These are phyloP conservation scores for Phytopythium oedochilum DNA, from an alignment of 352 stramenopile genomes.

Conservation along the genomic window DNA sequence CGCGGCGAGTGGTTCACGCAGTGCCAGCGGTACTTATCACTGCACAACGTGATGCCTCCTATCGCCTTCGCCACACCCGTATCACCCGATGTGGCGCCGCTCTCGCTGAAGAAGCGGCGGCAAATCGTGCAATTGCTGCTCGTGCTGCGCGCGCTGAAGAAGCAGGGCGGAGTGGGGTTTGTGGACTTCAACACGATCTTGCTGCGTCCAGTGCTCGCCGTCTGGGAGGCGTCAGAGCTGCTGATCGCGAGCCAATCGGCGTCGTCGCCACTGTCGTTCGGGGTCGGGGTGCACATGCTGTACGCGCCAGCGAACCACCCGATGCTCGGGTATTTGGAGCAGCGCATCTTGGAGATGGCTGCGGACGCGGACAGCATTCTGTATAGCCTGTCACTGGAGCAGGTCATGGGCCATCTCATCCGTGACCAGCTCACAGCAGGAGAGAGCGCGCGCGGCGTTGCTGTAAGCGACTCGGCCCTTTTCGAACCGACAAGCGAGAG, in stretches of 20 bases:
- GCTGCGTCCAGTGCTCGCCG: slow-evolving; percentile 6
- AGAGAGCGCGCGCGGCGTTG: slow-evolving; percentile 11
- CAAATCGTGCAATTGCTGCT: slow-evolving; percentile 29
- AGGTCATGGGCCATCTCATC: slow-evolving; percentile 22
- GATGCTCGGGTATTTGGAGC: slow-evolving; percentile 24
- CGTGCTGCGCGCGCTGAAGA: slow-evolving; percentile 29
- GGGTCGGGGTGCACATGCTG: slow-evolving; percentile 23
- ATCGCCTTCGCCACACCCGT: slow-evolving; percentile 9
- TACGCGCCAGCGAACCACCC: slow-evolving; percentile 22
- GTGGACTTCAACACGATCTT: slow-evolving; percentile 32
- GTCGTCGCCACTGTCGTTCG: slow-evolving; percentile 7
- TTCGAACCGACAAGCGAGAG: slow-evolving; percentile 14
- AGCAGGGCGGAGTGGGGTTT: slow-evolving; percentile 23
- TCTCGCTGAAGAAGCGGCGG: slow-evolving; percentile 15
- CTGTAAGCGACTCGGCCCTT: slow-evolving; percentile 12
- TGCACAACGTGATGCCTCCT: slow-evolving; percentile 31
- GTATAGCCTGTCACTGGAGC: slow-evolving; percentile 16
- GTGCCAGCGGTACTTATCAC: slow-evolving; percentile 34
- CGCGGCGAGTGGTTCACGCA: slow-evolving; percentile 41
- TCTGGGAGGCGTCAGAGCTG: slow-evolving; percentile 3
- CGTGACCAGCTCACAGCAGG: slow-evolving; percentile 16
- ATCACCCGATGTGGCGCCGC: neutral
- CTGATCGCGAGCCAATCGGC: slow-evolving; percentile 17
- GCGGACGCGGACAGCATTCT: slow-evolving; percentile 18
- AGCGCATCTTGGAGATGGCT: slow-evolving; percentile 17